phyloP scores from a whole-genome alignment of 2,329 filamentous ascomycete species.

The Waltergamsia citrina region DNA sequence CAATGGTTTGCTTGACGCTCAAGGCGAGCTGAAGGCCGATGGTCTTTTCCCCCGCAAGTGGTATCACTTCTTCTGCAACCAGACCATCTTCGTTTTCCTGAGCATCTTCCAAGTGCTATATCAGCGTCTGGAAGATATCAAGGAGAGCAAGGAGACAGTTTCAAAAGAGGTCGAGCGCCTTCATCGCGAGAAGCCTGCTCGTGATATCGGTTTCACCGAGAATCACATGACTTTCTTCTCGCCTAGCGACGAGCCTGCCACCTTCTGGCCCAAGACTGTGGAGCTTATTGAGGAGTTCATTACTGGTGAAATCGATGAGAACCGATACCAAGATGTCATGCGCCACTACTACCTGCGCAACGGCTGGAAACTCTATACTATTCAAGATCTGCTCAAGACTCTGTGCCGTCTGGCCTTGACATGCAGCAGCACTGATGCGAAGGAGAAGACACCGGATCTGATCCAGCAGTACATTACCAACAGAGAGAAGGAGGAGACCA shows the following conservation, averaged over 20 bases:
- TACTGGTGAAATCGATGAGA: conserved; percentile 70
- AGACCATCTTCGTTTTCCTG: conserved; percentile 90
- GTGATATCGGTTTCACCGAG: conserved; percentile 74
- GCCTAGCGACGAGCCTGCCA: conserved; percentile 45
- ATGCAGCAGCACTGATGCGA: conserved; percentile 78
- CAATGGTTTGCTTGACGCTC: conserved; percentile 47
- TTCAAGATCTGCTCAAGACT: conserved; percentile 78
- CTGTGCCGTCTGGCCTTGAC: conserved; percentile 71
- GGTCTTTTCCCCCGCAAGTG: conserved; percentile 71
- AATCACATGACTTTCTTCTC: conserved; percentile 74
- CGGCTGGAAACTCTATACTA: conserved; percentile 89
- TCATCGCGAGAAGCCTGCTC: conserved; percentile 68
- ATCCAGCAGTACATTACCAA: conserved; percentile 79
- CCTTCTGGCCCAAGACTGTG: conserved; percentile 79
- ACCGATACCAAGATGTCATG: conserved; percentile 79
- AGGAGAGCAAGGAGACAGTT: conserved; percentile 67
- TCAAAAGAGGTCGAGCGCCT: conserved; percentile 64
- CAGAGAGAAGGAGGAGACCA: conserved; percentile 74
- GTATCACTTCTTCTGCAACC: conserved; percentile 88
- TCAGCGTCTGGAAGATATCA: conserved; percentile 72
- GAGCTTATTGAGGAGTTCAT: conserved; percentile 82
- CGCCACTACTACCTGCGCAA: conserved; percentile 84
- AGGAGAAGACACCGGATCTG: conserved; percentile 90
- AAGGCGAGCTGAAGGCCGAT: conserved; percentile 61
- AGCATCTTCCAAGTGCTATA: conserved; percentile 89